Conservation (phyloP, 75 land plant genomes). For the Isoetes taiwanensis region DNA sequence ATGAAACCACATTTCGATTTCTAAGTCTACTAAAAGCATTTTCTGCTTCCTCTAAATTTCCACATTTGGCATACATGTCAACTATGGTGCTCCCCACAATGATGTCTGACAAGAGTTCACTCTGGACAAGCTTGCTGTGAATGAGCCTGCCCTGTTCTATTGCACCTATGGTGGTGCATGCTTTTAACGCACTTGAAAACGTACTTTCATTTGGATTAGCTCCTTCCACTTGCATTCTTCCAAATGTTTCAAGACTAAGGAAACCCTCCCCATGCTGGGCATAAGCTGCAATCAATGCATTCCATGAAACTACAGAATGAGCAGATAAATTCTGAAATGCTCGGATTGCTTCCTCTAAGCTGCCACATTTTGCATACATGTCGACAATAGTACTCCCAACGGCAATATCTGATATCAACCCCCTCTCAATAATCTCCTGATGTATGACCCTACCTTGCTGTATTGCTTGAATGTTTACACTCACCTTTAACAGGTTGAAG, state of each 20-base stretch:
- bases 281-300: constrained; percentile 31
- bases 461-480: too few species aligned
- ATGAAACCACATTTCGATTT: constrained; percentile 21
- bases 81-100: constrained; percentile 30
- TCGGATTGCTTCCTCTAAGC: constrained; percentile 8
- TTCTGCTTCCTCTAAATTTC: constrained; percentile 31
- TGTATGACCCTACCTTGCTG: too few species aligned
- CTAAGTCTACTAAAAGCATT: constrained; percentile 27
- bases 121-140: constrained; percentile 20
- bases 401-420: too few species aligned
- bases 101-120: constrained; percentile 18
- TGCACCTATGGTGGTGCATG: constrained; percentile 20
- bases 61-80: constrained; percentile 45
- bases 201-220: constrained; percentile 27
- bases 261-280: constrained; percentile 29
- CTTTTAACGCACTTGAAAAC: constrained; percentile 17
- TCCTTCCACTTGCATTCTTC: constrained; percentile 26
- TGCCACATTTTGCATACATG: constrained; percentile 46
- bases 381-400: too few species aligned
- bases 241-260: constrained; percentile 29
- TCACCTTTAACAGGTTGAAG: too few species aligned
- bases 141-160: constrained; percentile 30
- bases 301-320: constrained; percentile 37
- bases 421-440: too few species aligned
- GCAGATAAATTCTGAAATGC: constrained; percentile 14